Conservation (phyloP, 192 early-diverging fungal species). For the Podila verticillata region DNA sequence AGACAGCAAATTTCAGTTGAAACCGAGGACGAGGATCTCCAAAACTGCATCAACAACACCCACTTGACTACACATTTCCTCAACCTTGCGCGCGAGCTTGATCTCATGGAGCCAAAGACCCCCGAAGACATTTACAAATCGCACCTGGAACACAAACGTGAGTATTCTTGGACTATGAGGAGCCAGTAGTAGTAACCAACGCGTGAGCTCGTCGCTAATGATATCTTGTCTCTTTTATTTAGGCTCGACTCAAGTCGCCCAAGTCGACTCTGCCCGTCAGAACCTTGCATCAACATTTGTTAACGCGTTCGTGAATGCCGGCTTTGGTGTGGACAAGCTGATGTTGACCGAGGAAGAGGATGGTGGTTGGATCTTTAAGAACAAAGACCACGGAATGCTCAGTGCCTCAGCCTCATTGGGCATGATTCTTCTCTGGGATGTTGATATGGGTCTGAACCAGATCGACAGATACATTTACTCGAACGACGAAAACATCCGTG, state of each 20-base stretch:
- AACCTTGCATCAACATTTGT: slow-evolving; percentile 98
- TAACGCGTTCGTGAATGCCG: slow-evolving; percentile 98
- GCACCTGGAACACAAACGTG: slow-evolving; percentile 91
- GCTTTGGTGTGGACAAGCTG: slow-evolving; percentile 95
- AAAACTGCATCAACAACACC: slow-evolving; percentile 91
- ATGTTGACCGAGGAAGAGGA: slow-evolving; percentile 81
- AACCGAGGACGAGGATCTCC: slow-evolving; percentile 85
- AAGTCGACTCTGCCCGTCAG: slow-evolving; percentile 93
- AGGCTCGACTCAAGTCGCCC: slow-evolving; percentile 69
- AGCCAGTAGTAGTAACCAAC: background rate
- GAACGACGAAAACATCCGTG: slow-evolving; percentile 86
- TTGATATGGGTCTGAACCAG: slow-evolving; percentile 87
- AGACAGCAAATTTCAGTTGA: slow-evolving; percentile 86
- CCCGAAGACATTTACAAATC: slow-evolving; percentile 99
- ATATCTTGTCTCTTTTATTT: background rate
- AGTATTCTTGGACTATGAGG: slow-evolving; percentile 2
- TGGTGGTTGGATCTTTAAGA: slow-evolving; percentile 94
- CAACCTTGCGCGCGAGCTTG: slow-evolving; percentile 89
- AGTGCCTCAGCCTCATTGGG: slow-evolving; percentile 96
- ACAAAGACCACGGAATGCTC: slow-evolving; percentile 97
- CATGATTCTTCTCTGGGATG: slow-evolving; percentile 93
- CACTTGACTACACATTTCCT: slow-evolving; percentile 89
- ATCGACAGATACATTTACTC: slow-evolving; percentile 97
- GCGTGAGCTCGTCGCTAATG: no score
- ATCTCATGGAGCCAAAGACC: slow-evolving; percentile 93